These are phyloP conservation scores for Eucalyptus cladocalyx DNA, from an alignment of 345 rosid genomes.

Conservation along the genomic window DNA sequence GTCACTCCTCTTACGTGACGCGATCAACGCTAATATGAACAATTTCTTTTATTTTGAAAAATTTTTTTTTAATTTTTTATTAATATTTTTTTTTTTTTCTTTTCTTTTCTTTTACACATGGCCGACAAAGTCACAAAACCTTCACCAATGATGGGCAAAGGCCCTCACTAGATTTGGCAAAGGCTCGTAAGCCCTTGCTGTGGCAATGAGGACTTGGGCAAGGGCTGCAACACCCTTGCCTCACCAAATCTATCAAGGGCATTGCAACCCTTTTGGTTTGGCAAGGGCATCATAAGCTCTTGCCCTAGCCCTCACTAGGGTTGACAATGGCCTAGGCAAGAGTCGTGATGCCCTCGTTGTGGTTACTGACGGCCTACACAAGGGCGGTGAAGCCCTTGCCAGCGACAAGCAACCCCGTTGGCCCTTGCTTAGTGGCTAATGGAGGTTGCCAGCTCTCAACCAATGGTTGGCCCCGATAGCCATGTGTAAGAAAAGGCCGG, in stretches of 20 bases:
- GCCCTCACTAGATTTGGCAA: no score
- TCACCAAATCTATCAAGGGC: no score
- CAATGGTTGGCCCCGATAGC: no score
- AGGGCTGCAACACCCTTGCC: fast-evolving
- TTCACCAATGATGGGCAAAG: fast-evolving
- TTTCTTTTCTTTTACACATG: fast-evolving
- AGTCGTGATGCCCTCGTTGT: fast-evolving
- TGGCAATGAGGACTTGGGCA: no score
- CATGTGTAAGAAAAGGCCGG: no score
- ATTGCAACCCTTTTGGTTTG: fast-evolving
- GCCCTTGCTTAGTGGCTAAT: no score
- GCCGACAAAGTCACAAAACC: fast-evolving
- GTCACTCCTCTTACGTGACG: fast-evolving
- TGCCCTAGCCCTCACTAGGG: no score
- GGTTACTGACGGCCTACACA: fast-evolving
- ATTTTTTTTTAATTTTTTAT: no score
- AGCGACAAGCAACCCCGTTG: fast-evolving
- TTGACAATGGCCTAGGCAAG: no score
- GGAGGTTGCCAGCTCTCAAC: no score
- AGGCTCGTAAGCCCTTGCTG: fast-evolving
- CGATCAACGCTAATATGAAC: fast-evolving
- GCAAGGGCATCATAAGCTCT: fast-evolving
- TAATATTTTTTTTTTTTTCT: fast-evolving
- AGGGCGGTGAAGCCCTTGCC: fast-evolving
- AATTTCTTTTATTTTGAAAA: no score